Conservation (phyloP, 805 yeast genomes). For the Ogataea haglerorum region DNA sequence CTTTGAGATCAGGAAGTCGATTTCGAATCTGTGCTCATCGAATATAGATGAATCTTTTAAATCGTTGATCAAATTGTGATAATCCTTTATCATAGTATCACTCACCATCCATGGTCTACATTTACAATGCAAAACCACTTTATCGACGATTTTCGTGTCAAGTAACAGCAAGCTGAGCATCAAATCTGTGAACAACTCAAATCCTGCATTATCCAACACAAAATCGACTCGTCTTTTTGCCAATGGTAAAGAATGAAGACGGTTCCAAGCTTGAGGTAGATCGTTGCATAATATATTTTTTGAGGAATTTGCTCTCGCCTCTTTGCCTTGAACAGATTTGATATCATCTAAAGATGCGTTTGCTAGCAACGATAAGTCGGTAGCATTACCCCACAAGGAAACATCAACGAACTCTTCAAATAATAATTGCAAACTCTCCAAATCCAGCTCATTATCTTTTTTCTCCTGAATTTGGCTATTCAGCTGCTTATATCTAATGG, state of each 20-base stretch:
- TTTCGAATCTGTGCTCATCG: conserved; percentile 43
- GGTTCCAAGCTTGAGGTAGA: conserved; percentile 62
- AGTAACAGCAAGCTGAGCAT: conserved; percentile 61
- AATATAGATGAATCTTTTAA: conserved; percentile 51
- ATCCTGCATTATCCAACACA: conserved; percentile 91
- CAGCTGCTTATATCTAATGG: conserved; percentile 54
- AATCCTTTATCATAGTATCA: conserved; percentile 87
- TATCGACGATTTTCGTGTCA: conserved; percentile 61
- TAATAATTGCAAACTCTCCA: conserved; percentile 47
- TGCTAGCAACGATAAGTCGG: conserved; percentile 86
- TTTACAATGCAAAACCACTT: conserved; percentile 81
- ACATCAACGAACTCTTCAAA: conserved; percentile 84
- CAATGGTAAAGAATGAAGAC: conserved; percentile 30
- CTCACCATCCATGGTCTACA: conserved; percentile 96
- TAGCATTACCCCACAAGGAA: conserved; percentile 97
- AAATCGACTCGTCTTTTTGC: conserved; percentile 62
- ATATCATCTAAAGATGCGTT: conserved; percentile 89
- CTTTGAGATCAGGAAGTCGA: conserved; percentile 46
- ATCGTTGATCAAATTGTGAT: conserved; percentile 54
- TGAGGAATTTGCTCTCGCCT: conserved; percentile 77
- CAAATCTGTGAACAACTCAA: conserved; percentile 88
- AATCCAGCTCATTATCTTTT: conserved; percentile 25
- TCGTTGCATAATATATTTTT: conserved; percentile 77
- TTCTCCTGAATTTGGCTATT: conserved; percentile 25
- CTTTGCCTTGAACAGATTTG: conserved; percentile 86